Evolutionary conservation across 768 basidiomycete species (phyloP), one percentile per base, ranked within the genome.

Genomic region (Leccinum aurantiacum): DNA sequence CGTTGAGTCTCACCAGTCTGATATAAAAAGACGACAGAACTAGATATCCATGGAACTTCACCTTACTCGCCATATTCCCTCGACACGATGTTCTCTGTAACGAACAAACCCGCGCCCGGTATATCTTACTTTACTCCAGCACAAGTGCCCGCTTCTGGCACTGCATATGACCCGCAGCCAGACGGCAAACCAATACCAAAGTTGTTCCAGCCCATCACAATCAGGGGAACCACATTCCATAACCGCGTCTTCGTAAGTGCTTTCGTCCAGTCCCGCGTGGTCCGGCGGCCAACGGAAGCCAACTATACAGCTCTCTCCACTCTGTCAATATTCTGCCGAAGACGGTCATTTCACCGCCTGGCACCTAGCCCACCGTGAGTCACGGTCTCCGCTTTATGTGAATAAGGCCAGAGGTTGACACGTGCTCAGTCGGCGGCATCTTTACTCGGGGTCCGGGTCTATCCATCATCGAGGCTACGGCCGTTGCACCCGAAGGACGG

Each of bases 381-480:
- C 67, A 15, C 4, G 6, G 3, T 17, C 33, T 3, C 19, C 24
- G 35, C 15, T 46, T 38, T 9, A 14, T 13, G 13, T 38, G 33
- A 24, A 13, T 4, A 25, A 7, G 9, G 3, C 2, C 11, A 27
- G 27, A 27, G 27, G 33, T 37, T 61, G 19, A 51, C 54, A 27
- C 13, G 9, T 35, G 5, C 11, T 3, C 35, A 85, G 84, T 84
- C 49, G 60, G 67, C 13, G 60, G 67, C 14, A 69, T 86, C 54
- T 66, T 82, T 52, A 79, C 76, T 6, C 81, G 84, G 14, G 77
- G 79, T 2, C 82, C 88, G 0, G 87, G 85, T 0, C 74, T 84
- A 1, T 79, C 86, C 57, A 76, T 85, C 48, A 73, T 88, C 24
- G 90, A 93, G 72, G 89, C 88, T 1, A 84, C 85, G 0, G 83